A percentile compares a stretch with the other conserved stretches of the same genome.
Evolutionary conservation across 345 rosid species (phyloP).

Genomic region (Camelina sativa): DNA sequence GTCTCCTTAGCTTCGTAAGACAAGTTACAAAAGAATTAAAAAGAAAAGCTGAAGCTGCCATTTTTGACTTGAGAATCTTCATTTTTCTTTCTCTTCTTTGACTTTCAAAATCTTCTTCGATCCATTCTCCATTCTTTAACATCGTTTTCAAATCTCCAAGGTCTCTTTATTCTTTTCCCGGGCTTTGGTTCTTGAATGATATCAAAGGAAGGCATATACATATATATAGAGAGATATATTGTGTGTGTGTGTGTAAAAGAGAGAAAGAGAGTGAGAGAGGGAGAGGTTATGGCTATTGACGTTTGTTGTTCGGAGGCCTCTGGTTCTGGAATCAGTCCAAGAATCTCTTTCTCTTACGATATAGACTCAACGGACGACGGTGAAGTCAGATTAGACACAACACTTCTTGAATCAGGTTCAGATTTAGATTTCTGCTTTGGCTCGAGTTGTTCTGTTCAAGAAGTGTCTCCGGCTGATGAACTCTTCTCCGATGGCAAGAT

Average conservation of each 20-base stretch:
- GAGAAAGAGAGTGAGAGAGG: not conserved
- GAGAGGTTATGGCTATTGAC: conserved; percentile 66
- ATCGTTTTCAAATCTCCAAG: conserved; percentile 34
- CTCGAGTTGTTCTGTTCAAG: conserved; percentile 50
- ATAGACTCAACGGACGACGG: conserved; percentile 49
- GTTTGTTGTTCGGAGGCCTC: conserved; percentile 70
- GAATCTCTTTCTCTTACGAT: conserved; percentile 81
- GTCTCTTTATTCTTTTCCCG: conserved; percentile 40
- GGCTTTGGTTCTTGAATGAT: conserved; percentile 29
- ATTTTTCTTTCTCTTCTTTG: conserved; percentile 29
- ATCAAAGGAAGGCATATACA: not conserved
- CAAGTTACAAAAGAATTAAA: conserved; percentile 11
- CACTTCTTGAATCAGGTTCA: conserved; percentile 56
- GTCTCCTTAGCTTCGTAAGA: conserved; percentile 16
- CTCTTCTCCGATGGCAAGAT: conserved; percentile 88
- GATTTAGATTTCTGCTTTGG: conserved; percentile 75
- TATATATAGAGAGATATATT: not conserved
- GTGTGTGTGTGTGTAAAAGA: not conserved
- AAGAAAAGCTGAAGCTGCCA: conserved; percentile 54
- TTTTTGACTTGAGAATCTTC: conserved; percentile 56
- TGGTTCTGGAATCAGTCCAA: conserved; percentile 63
- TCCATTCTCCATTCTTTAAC: conserved; percentile 25
- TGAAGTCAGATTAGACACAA: conserved; percentile 53
- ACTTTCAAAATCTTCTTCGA: conserved; percentile 35
- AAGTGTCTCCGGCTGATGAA: conserved; percentile 80